phyloP scores from a whole-genome alignment of 1,284 basidiomycete species.

The Cryptococcus sp. region DNA sequence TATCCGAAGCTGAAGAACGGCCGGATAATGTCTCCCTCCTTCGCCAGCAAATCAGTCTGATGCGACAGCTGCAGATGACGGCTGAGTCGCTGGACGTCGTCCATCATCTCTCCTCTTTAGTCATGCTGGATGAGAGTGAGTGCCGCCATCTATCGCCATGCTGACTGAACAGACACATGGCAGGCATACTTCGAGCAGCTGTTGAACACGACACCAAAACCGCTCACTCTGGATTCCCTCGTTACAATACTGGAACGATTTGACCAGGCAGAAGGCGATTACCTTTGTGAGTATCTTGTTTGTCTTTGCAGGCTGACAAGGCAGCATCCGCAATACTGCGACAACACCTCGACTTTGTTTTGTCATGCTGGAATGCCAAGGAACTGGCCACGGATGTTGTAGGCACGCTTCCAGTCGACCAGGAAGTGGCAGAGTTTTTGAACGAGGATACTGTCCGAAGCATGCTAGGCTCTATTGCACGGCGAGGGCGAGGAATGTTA shows the following conservation, averaged over 20 bases:
- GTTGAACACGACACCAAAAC: slow-evolving; percentile 14
- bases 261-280: slow-evolving; percentile 71
- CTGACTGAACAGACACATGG: slow-evolving; percentile 34
- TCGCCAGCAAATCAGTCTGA: slow-evolving; percentile 35
- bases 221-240: slow-evolving; percentile 55
- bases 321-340: slow-evolving; percentile 71
- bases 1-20: slow-evolving; percentile 27
- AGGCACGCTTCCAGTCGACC: slow-evolving; percentile 43
- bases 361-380: slow-evolving; percentile 33
- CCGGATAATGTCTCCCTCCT: slow-evolving; percentile 38
- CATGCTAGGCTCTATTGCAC: slow-evolving; percentile 60
- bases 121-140: slow-evolving; percentile 43
- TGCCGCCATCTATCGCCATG: background rate
- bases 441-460: slow-evolving; percentile 61
- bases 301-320: slow-evolving; percentile 6
- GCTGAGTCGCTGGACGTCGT: slow-evolving; percentile 12
- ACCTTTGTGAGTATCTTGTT: slow-evolving; percentile 66
- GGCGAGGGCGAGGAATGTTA: slow-evolving; percentile 59
- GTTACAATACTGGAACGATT: slow-evolving; percentile 66
- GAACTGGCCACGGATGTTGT: no score
- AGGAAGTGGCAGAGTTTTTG: slow-evolving; percentile 51
- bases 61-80: slow-evolving; percentile 24
- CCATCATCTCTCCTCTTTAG: slow-evolving; percentile 20
- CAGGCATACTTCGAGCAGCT: slow-evolving; percentile 31
- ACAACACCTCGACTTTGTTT: slow-evolving; percentile 68